Base-by-base conservation (phyloP, 2,329 filamentous ascomycete species). In the Trichoderma breve region DNA sequence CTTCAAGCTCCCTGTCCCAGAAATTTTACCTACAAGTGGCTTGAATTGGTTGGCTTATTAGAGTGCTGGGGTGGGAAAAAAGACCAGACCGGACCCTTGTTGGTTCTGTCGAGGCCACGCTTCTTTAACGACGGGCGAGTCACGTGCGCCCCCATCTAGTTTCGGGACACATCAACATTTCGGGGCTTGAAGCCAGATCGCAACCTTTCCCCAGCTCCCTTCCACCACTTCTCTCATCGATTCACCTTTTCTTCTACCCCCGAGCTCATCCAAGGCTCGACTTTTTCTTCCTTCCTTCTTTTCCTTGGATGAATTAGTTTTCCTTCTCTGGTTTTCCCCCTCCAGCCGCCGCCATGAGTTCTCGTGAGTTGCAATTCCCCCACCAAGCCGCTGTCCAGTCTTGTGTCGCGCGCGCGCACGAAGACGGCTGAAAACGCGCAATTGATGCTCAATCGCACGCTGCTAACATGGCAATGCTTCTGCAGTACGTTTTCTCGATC, bases 401-500 rank as follows among this genome's bases (percentile, higher is more conserved):
- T 74, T 76, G 73, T 75, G 61, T 75, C 55, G 65, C 65, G 43
- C 73, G 60, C 68, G 74, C 63, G 72, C 67, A 8, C 15, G 70
- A 61, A 55, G 67, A 53, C 67, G 62, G 21, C 58, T 24, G 21
- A 55, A 36, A 68, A 71, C 73, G 76, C 75, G 74, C 79, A 76
- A 79, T 79, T 80, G 79, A 72, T 28, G 55, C 69, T 65, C 72
- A 65, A 75, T 72, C 70, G 69, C 39, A 72, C 64, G 57, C 73
- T 73, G 73, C 81, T 82, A 72, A 82, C 76, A 14, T 71, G 72
- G 66, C 71, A 60, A 71, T 73, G 73, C 63, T 62, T 69, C 51
- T 71, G 70, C 80, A 98, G 95, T 99, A 86, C 95, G 96, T 84
- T 99, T 99, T 83, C 95, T 99, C 87, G 96, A 99, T 86, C 90